phyloP scores from a whole-genome alignment of 2,329 filamentous ascomycete genomes.

The Ceratocystis alfenasii region DNA sequence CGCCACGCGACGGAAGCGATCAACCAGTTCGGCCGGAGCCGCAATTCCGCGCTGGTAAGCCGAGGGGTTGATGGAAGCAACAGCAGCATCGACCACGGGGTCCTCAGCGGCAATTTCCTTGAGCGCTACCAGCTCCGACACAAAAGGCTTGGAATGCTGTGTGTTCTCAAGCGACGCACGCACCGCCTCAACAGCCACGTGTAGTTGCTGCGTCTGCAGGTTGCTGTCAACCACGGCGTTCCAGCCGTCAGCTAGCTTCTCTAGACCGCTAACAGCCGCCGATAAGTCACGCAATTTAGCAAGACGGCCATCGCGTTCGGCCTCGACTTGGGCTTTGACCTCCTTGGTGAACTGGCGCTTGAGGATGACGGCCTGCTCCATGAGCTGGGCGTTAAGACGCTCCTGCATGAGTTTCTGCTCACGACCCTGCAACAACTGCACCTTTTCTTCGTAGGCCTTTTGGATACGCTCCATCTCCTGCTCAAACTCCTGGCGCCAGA shows the following conservation, averaged over 20 bases:
- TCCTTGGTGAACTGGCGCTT: conserved; percentile 74
- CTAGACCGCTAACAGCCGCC: conserved; percentile 65
- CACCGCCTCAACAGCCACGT: conserved; percentile 89
- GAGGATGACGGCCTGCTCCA: conserved; percentile 80
- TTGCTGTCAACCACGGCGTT: conserved; percentile 82
- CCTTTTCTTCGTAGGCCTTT: conserved; percentile 64
- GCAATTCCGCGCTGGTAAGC: conserved; percentile 90
- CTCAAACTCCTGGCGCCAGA: conserved; percentile 80
- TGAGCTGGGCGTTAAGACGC: conserved; percentile 68
- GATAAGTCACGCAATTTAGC: conserved; percentile 75
- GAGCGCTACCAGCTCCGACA: conserved; percentile 82
- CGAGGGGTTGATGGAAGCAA: conserved; percentile 86
- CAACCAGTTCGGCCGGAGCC: conserved; percentile 72
- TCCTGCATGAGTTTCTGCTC: conserved; percentile 72
- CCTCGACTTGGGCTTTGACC: conserved; percentile 70
- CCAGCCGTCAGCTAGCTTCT: conserved; percentile 79
- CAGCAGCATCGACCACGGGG: conserved; percentile 78
- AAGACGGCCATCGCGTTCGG: conserved; percentile 75
- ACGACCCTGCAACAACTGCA: conserved; percentile 66
- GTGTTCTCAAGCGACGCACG: conserved; percentile 68
- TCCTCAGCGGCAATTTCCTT: conserved; percentile 83
- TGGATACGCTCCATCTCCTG: conserved; percentile 71
- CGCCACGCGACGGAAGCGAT: conserved; percentile 89
- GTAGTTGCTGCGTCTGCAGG: conserved; percentile 87
- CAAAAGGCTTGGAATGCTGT: conserved; percentile 64